Evolutionary conservation across 441 rosid genomes (phyloP).

Genomic region (Adansonia madagascariensis): DNA sequence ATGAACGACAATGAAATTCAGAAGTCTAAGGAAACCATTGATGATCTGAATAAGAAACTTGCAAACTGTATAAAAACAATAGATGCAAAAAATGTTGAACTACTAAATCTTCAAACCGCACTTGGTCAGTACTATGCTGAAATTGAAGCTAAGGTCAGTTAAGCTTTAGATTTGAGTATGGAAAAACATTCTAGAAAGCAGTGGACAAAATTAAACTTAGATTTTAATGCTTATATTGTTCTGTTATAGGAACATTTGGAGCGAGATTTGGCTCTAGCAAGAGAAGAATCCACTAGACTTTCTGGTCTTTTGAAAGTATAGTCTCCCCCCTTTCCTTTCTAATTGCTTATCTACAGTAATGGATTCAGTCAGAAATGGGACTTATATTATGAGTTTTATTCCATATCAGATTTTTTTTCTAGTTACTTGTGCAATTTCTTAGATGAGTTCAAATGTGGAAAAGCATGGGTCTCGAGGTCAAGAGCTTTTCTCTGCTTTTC

Average conservation of each 20-base stretch:
- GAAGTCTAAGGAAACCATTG: constrained; percentile 64
- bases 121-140: constrained; percentile 98
- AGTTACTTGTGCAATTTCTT: background rate
- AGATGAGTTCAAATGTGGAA: constrained; percentile 13
- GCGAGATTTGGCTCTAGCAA: constrained; percentile 73
- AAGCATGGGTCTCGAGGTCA: background rate
- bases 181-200: background rate
- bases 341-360: constrained; percentile 2
- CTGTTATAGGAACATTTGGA: constrained; percentile 74
- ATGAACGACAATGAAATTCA: constrained; percentile 56
- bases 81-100: constrained; percentile 82
- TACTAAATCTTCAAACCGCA: constrained; percentile 90
- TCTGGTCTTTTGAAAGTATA: constrained; percentile 66
- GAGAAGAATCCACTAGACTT: constrained; percentile 75
- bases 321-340: constrained; percentile 18
- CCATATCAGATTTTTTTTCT: background rate
- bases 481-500: background rate
- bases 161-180: constrained; percentile 11
- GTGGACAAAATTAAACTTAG: background rate
- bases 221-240: constrained; percentile 22
- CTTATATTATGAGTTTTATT: background rate
- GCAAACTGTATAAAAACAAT: constrained; percentile 67
- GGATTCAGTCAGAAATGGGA: background rate
- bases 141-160: constrained; percentile 88
- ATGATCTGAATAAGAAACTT: constrained; percentile 72